Evolutionary conservation across 495 filamentous ascomycete genomes (phyloP), one percentile per base, ranked within the genome.

Genomic region (Xylaria telfairii): DNA sequence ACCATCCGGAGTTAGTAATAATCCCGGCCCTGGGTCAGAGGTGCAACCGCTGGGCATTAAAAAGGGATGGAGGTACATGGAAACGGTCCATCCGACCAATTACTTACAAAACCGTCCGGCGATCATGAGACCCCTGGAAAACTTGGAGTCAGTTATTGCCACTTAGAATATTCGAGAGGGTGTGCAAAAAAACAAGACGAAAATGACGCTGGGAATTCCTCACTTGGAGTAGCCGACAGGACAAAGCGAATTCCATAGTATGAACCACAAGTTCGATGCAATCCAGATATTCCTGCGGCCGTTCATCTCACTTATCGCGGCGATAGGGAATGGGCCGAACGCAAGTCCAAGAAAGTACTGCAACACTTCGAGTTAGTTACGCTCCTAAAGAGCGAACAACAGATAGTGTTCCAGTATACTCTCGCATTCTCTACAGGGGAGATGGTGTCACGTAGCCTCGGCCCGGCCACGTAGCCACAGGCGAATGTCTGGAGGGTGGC

Each of bases 371-470:
- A 37, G 34, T 37, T 8, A 37, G 34, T 37, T 37, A 37, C 8
- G 3, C 3, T 8, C 8, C 3, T 37, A 4, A 37, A 37, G 34
- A 37, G 8, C 34, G 72, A 54, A 85, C 92, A 95, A 41, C 85
- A 90, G 69, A 92, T 87, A 62, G 88, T 79, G 65, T 91, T 84
- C 90, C 92, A 95, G 82, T 89, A 95, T 39, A 77, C 84, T 82
- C 89, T 84, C 39, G 92, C 89, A 78, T 94, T 93, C 17, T 78
- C 83, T 26, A 78, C 46, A 42, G 81, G 87, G 59, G 92, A 83
- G n/a, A 89, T 83, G 65, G 89, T 92, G 28, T 87, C 77, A 66
- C 86, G 86, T 69, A 85, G 77, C 12, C 80, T 81, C 4, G 80
- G 75, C 13, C 92, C 92, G n/a, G 64, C 62, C 74, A 19, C 8